phyloP scores from a whole-genome alignment of 1,139 yeast genomes.

The Lodderomyces metapsilosis region DNA sequence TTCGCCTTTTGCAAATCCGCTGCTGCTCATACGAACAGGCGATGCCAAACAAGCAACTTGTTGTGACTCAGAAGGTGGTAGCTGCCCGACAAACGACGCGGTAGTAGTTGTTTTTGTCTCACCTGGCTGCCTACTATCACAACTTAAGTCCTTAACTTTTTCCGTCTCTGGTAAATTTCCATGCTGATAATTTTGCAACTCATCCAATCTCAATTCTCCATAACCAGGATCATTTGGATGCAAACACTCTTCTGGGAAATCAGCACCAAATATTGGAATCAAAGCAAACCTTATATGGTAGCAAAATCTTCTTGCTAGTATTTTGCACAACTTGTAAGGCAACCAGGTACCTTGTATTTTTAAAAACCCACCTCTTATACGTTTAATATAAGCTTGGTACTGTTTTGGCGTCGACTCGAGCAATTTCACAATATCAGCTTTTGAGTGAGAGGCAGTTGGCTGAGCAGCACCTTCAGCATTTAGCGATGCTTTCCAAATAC shows the following conservation, averaged over 20 bases:
- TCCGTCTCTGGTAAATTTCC: conserved; percentile 12
- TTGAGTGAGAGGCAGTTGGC: conserved; percentile 36
- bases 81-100: neutral
- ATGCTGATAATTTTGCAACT: conserved; percentile 22
- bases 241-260: conserved; percentile 70
- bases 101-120: neutral
- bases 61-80: neutral
- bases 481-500: conserved; percentile 81
- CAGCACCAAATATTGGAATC: conserved; percentile 76
- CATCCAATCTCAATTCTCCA: conserved; percentile 56
- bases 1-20: neutral
- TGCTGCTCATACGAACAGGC: neutral
- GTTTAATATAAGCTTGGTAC: conserved; percentile 60
- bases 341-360: conserved; percentile 97
- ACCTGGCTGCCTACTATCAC: no score
- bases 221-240: conserved; percentile 65
- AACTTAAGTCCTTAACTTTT: no score
- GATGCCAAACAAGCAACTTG: neutral
- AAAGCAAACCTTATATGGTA: conserved; percentile 73
- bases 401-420: conserved; percentile 71
- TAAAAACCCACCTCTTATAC: conserved; percentile 88
- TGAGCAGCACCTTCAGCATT: conserved; percentile 6
- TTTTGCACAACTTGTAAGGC: conserved; percentile 66
- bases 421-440: conserved; percentile 74
- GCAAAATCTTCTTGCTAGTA: conserved; percentile 73